phyloP scores from a whole-genome alignment of 2,329 filamentous ascomycete species.

The Ophiosphaerella korrae region DNA sequence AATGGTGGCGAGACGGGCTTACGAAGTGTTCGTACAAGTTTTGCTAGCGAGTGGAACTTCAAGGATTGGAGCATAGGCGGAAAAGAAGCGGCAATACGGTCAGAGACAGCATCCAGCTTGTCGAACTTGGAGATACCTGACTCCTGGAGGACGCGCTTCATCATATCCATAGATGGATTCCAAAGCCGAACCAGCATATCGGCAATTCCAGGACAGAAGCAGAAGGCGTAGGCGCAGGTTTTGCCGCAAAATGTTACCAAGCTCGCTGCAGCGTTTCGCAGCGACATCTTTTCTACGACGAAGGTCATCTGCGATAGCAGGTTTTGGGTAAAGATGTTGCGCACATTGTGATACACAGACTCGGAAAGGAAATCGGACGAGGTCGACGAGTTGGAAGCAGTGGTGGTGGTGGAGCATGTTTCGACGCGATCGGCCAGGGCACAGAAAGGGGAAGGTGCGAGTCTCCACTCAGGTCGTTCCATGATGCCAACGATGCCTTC shows the following conservation, averaged over 20 bases:
- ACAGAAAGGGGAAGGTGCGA: constrained; percentile 70
- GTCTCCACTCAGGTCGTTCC: constrained; percentile 86
- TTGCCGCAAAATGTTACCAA: constrained; percentile 84
- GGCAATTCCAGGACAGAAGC: constrained; percentile 85
- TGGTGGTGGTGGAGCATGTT: constrained; percentile 52
- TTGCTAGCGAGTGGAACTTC: constrained; percentile 66
- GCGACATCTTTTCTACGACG: constrained; percentile 86
- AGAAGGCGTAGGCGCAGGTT: constrained; percentile 89
- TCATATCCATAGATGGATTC: constrained; percentile 69
- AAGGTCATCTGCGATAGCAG: constrained; percentile 82
- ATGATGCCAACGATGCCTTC: constrained; percentile 82
- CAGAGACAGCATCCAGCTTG: constrained; percentile 55
- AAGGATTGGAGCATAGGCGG: constrained; percentile 68
- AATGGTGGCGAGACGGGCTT: constrained; percentile 71
- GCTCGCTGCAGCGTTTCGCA: constrained; percentile 70
- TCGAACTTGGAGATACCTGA: constrained; percentile 65
- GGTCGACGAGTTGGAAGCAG: constrained; percentile 64
- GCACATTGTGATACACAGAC: constrained; percentile 85
- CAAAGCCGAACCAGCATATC: constrained; percentile 84
- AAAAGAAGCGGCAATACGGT: constrained; percentile 71
- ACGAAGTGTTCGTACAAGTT: constrained; percentile 64
- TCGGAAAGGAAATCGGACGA: constrained; percentile 71
- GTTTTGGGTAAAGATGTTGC: constrained; percentile 84
- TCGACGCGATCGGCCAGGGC: constrained; percentile 63
- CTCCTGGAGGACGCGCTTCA: constrained; percentile 74